Conservation (phyloP, 495 filamentous ascomycete species). For the Trichoderma reesei region DNA sequence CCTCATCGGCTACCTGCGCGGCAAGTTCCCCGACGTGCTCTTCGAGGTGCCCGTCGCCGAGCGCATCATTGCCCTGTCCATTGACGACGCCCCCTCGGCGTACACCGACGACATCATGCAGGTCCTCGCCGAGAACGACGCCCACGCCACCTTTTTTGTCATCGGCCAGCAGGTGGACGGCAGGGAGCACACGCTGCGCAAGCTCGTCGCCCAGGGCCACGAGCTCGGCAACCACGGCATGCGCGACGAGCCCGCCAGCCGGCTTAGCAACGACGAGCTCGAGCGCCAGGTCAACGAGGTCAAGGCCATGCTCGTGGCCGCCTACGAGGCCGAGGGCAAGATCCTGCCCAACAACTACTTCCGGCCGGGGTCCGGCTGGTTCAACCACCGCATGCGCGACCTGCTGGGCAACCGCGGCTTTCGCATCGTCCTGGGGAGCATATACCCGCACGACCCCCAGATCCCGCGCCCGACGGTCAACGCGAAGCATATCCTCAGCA, state of each 20-base stretch:
- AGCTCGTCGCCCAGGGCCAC: constrained; percentile 53
- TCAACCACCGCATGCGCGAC: constrained; percentile 54
- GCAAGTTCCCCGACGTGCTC: constrained; percentile 64
- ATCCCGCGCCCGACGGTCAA: constrained; percentile 58
- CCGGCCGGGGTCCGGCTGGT: constrained; percentile 73
- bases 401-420: constrained; percentile 49
- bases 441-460: constrained; percentile 83
- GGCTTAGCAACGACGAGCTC: constrained; percentile 31
- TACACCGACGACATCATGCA: constrained; percentile 63
- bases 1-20: constrained; percentile 57
- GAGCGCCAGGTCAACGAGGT: constrained; percentile 35
- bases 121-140: constrained; percentile 45
- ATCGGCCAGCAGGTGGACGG: constrained; percentile 66
- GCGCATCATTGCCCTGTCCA: constrained; percentile 66
- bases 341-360: constrained; percentile 50
- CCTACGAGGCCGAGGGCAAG: constrained; percentile 39
- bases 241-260: constrained; percentile 63
- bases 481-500: constrained; percentile 68
- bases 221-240: constrained; percentile 82
- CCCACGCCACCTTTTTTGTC: constrained; percentile 67
- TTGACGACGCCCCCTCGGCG: constrained; percentile 72
- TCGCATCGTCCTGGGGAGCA: constrained; percentile 61
- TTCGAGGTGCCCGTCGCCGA: constrained; percentile 47
- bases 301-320: constrained; percentile 38
- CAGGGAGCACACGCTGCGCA: constrained; percentile 45